Percentiles rank a stretch among this genome's conserved stretches.
Conservation (phyloP, 306 rosid genomes). For the Aeschynomene evenia region DNA sequence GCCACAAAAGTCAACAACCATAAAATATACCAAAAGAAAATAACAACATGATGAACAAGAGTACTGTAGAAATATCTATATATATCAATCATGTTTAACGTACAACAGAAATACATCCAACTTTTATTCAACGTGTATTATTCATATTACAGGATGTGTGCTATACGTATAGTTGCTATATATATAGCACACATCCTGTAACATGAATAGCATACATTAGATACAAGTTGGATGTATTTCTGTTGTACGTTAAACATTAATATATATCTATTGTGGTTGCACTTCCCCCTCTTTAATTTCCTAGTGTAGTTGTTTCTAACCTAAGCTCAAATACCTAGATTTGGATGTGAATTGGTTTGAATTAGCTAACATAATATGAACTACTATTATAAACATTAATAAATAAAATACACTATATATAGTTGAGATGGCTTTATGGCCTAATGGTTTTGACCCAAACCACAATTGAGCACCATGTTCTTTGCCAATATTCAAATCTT, state of each 20-base stretch:
- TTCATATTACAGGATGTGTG: too few relatives aligned
- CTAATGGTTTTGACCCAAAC: conserved; percentile 22
- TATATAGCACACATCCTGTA: too few relatives aligned
- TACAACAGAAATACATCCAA: too few relatives aligned
- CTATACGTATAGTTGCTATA: too few relatives aligned
- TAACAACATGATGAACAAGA: background rate
- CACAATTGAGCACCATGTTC: conserved; percentile 26
- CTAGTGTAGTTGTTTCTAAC: background rate
- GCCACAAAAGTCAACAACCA: background rate
- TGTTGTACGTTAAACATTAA: too few relatives aligned
- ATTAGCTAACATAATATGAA: background rate
- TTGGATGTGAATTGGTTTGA: conserved; percentile 18
- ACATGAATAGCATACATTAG: too few relatives aligned
- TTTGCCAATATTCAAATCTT: conserved; percentile 7
- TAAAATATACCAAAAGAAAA: background rate
- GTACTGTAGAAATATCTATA: too few relatives aligned
- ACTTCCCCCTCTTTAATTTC: background rate
- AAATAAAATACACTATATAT: too few relatives aligned
- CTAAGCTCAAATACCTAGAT: background rate
- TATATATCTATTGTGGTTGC: background rate
- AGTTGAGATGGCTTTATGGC: background rate
- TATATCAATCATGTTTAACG: too few relatives aligned
- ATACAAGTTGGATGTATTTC: too few relatives aligned
- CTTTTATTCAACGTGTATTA: too few relatives aligned
- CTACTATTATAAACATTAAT: background rate